Percentiles rank a stretch among this genome's conserved stretches.
Evolutionary conservation across 345 rosid genomes (phyloP).

Genomic region (Schrenkiella parvula): DNA sequence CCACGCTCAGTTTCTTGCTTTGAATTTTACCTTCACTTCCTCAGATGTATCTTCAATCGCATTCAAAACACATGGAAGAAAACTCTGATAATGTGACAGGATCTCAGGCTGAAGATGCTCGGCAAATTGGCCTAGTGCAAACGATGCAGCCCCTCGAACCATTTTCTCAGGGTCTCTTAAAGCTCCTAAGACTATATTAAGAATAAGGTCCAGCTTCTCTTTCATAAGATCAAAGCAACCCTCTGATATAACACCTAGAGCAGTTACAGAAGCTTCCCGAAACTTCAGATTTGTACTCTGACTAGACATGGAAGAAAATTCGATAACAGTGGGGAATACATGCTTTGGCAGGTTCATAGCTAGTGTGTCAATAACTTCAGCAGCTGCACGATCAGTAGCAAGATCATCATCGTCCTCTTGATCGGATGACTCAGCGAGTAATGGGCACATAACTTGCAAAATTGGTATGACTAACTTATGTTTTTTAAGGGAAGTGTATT

Average conservation of each 20-base stretch:
- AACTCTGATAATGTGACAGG: slow-evolving; percentile 66
- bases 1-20: not conserved
- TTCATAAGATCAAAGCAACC: slow-evolving; percentile 87
- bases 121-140: slow-evolving; percentile 96
- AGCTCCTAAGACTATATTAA: slow-evolving; percentile 74
- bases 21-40: slow-evolving; percentile 81
- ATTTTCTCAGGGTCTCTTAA: slow-evolving; percentile 89
- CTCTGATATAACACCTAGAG: slow-evolving; percentile 91
- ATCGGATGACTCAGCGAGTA: slow-evolving; percentile 81
- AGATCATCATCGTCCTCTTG: slow-evolving; percentile 94
- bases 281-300: slow-evolving; percentile 71
- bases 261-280: slow-evolving; percentile 95
- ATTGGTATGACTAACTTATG: slow-evolving; percentile 76
- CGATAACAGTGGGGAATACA: slow-evolving; percentile 70
- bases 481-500: slow-evolving; percentile 78
- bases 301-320: slow-evolving; percentile 79
- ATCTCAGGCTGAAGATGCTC: slow-evolving; percentile 99
- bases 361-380: slow-evolving; percentile 99
- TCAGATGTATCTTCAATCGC: slow-evolving; percentile 93
- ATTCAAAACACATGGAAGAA: slow-evolving; percentile 87
- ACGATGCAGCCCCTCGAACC: slow-evolving; percentile 99
- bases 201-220: slow-evolving; percentile 78
- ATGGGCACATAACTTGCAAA: slow-evolving; percentile 95
- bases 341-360: slow-evolving; percentile 89
- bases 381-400: slow-evolving; percentile 97